A percentile compares a stretch with the other conserved stretches of the same genome.
These are phyloP conservation scores for Aureobasidium sp. DNA, from an alignment of 2,329 filamentous ascomycete genomes.

Conservation along the genomic window DNA sequence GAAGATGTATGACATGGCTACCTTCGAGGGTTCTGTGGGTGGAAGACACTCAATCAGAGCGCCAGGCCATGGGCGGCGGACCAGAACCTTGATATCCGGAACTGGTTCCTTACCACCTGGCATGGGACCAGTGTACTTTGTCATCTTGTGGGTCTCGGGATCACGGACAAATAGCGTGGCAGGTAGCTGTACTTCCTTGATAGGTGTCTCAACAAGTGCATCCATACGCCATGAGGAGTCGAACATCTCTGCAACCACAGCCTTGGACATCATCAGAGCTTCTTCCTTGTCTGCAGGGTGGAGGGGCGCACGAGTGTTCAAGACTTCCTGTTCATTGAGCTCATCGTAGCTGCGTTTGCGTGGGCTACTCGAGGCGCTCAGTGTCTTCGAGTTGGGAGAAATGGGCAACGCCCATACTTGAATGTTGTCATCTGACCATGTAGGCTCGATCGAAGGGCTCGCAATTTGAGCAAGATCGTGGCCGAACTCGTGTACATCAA, in stretches of 20 bases:
- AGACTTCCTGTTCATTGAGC: conserved; percentile 27
- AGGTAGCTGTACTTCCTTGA: conserved; percentile 60
- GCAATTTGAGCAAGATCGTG: conserved; percentile 26
- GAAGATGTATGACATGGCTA: conserved; percentile 80
- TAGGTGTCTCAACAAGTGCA: conserved; percentile 56
- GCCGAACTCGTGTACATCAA: conserved; percentile 63
- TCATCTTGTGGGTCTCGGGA: conserved; percentile 53
- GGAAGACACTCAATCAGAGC: conserved; percentile 58
- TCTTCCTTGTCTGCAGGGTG: conserved; percentile 33
- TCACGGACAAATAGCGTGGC: conserved; percentile 64
- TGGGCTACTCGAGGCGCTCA: conserved; percentile 20
- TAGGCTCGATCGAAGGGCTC: conserved; percentile 42
- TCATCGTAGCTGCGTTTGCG: conserved; percentile 32
- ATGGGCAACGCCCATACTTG: conserved; percentile 78
- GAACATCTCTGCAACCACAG: conserved; percentile 70
- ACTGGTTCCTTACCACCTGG: conserved; percentile 42
- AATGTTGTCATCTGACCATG: conserved; percentile 69
- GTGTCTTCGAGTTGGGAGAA: conserved; percentile 23
- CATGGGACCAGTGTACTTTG: conserved; percentile 61
- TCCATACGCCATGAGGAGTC: conserved; percentile 69
- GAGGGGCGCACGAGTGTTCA: conserved; percentile 13
- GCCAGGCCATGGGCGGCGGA: conserved; percentile 73
- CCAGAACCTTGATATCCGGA: conserved; percentile 63
- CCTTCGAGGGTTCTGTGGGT: conserved; percentile 54
- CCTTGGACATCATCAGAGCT: conserved; percentile 41